Conservation (phyloP, 1,284 basidiomycete genomes). For the Sporisorium graminicola region DNA sequence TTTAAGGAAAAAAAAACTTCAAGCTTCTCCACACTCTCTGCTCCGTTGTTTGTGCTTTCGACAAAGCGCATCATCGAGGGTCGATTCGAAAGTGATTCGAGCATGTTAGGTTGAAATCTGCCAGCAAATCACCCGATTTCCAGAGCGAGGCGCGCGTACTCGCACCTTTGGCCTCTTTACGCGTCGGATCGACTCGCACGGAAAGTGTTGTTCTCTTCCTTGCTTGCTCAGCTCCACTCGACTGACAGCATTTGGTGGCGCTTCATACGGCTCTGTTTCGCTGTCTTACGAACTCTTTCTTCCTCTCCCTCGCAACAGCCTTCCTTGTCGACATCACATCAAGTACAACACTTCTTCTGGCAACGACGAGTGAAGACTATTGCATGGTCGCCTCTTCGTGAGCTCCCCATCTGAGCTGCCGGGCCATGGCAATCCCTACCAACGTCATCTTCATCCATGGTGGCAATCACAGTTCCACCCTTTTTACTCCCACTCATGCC, state of each 20-base stretch:
- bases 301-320: not conserved
- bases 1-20: not conserved
- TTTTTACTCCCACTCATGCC: conserved; percentile 10
- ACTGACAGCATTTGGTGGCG: conserved; percentile 10
- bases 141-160: no score
- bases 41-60: not conserved
- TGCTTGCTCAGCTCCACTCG: not conserved
- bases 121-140: not conserved
- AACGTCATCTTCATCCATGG: conserved; percentile 1
- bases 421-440: conserved; percentile 2
- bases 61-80: not conserved
- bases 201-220: conserved; percentile 26
- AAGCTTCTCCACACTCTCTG: not conserved
- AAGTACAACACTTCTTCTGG: not conserved
- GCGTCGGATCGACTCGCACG: conserved; percentile 20
- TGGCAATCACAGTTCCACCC: conserved; percentile 2
- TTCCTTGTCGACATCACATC: not conserved
- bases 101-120: no score
- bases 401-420: not conserved
- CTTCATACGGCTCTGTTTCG: not conserved
- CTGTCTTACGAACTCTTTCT: not conserved
- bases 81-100: not conserved
- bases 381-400: not conserved
- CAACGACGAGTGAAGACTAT: not conserved
- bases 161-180: conserved; percentile 4